Conservation (phyloP, 208 protist species). For the Borovskyia barvae region DNA sequence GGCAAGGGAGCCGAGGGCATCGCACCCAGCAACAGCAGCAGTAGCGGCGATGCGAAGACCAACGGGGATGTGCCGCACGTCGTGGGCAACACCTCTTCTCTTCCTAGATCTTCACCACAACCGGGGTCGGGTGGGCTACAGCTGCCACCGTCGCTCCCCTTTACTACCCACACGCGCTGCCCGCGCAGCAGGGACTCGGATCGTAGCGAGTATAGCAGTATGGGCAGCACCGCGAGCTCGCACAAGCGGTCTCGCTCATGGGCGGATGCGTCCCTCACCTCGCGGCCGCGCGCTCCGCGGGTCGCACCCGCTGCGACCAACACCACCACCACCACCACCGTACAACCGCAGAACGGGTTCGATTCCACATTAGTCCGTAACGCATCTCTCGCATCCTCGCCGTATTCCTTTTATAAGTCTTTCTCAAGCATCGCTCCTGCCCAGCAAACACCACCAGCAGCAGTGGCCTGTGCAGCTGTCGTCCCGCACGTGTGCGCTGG, state of each 20-base stretch:
- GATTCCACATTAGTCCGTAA: neutral
- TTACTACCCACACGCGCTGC: constrained; percentile 1
- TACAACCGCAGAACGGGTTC: too few species aligned
- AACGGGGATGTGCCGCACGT: constrained; percentile 1
- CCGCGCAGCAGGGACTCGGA: neutral
- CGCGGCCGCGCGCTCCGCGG: constrained; percentile 1
- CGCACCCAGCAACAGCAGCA: constrained; percentile 3
- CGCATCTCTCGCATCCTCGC: too few species aligned
- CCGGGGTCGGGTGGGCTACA: constrained; percentile 1
- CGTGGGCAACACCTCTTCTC: constrained; percentile 10
- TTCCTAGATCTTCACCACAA: neutral
- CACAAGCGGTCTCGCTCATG: constrained; percentile 27
- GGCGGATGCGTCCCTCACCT: constrained; percentile 1
- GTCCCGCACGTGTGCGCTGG: constrained; percentile 26
- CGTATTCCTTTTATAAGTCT: too few species aligned
- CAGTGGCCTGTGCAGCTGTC: too few species aligned
- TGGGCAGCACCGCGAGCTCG: neutral
- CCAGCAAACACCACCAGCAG: too few species aligned
- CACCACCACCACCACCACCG: neutral
- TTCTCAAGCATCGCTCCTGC: too few species aligned
- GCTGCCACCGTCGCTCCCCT: neutral
- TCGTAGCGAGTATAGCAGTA: constrained; percentile 1
- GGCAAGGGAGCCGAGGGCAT: neutral
- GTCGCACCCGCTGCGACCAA: neutral
- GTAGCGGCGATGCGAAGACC: neutral